phyloP scores from a whole-genome alignment of 495 filamentous ascomycete species.

The Pseudomonodictys pantanalensis region DNA sequence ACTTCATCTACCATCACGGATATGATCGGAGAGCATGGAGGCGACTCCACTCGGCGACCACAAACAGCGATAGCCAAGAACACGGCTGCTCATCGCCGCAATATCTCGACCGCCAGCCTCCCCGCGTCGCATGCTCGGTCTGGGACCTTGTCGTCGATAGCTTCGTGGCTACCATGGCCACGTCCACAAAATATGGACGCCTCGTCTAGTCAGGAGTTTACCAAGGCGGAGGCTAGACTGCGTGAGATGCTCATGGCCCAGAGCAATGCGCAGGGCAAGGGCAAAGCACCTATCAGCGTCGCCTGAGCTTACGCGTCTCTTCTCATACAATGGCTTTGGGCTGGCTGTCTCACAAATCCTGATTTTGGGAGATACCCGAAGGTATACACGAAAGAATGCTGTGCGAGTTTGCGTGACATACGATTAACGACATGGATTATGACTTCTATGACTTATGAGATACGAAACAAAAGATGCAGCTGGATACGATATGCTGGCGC shows the following conservation, averaged over 20 bases:
- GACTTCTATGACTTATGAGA: no score
- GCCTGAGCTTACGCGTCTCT: no score
- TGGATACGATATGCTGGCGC: no score
- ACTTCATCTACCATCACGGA: conserved; percentile 26
- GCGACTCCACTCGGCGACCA: not conserved
- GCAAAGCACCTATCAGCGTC: conserved; percentile 5
- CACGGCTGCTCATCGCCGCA: not conserved
- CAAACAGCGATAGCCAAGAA: not conserved
- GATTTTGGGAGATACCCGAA: no score
- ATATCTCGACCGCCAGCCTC: conserved; percentile 12
- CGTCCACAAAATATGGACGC: conserved; percentile 10
- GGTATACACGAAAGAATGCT: no score
- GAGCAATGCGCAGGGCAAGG: not conserved
- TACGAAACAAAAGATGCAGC: no score
- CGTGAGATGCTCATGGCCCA: conserved; percentile 27
- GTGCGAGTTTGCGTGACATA: no score
- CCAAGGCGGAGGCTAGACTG: conserved; percentile 25
- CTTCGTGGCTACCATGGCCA: conserved; percentile 31
- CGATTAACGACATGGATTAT: no score
- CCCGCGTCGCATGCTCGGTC: conserved; percentile 16
- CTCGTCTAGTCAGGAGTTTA: conserved; percentile 1
- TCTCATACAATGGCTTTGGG: no score
- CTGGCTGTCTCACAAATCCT: no score
- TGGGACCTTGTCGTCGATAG: conserved; percentile 24
- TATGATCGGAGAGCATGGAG: not conserved